A percentile compares a stretch with the other conserved stretches of the same genome.
Evolutionary conservation across 371 early-diverging fungal species (phyloP).

Genomic region (Gilbertella persicaria): DNA sequence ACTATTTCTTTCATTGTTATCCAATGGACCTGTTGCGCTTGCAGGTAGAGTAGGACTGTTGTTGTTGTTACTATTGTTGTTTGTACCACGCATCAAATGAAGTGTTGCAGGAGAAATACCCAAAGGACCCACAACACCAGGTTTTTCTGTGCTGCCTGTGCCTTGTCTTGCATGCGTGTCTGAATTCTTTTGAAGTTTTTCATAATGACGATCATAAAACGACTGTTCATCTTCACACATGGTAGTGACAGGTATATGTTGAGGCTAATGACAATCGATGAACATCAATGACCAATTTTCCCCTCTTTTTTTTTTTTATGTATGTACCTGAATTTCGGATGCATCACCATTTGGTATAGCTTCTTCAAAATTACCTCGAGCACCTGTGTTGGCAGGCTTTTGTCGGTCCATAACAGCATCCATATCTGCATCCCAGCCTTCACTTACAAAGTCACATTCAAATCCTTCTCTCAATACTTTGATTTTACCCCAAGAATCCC

Average conservation of each 20-base stretch:
- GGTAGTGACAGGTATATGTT: constrained; percentile 47
- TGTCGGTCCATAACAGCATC: constrained; percentile 43
- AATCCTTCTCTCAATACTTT: constrained; percentile 80
- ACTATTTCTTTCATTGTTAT: constrained; percentile 8
- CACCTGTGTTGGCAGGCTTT: constrained; percentile 36
- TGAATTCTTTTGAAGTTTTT: constrained; percentile 59
- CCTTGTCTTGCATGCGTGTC: constrained; percentile 18
- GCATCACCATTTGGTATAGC: constrained; percentile 38
- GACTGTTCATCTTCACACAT: constrained; percentile 85
- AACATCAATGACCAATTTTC: no score
- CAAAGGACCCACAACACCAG: constrained; percentile 41
- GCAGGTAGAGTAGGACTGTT: background rate
- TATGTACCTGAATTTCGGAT: constrained; percentile 40
- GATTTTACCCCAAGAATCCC: constrained; percentile 94
- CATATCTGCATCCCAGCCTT: constrained; percentile 65
- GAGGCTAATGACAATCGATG: constrained; percentile 33
- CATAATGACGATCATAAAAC: constrained; percentile 80
- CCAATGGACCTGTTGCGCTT: no score
- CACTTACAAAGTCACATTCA: constrained; percentile 62
- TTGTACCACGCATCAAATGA: constrained; percentile 12
- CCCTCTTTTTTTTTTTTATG: no score
- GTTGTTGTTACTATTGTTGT: background rate
- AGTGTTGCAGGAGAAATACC: constrained; percentile 27
- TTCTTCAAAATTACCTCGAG: constrained; percentile 48
- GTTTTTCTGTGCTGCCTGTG: constrained; percentile 28